These are phyloP conservation scores for Fraxinus excelsior DNA, from an alignment of 257 asterid genomes.

Conservation along the genomic window DNA sequence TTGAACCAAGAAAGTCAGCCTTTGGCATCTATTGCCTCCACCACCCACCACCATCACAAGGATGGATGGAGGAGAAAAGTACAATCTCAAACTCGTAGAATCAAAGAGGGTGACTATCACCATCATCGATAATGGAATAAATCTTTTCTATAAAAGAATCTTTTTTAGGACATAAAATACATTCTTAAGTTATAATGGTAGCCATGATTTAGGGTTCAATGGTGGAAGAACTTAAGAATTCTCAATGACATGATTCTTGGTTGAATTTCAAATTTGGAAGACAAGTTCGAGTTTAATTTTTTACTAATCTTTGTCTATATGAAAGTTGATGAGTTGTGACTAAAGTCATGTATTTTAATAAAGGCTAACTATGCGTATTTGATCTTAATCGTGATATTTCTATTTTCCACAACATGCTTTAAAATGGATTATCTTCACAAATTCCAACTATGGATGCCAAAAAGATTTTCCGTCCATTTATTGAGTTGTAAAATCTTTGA, in stretches of 20 bases:
- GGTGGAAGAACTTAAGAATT: neutral
- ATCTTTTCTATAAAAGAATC: neutral
- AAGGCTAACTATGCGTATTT: too few species aligned
- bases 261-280: neutral
- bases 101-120: neutral
- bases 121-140: neutral
- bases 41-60: neutral
- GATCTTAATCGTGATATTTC: too few species aligned
- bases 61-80: neutral
- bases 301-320: too few species aligned
- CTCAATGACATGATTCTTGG: neutral
- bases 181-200: neutral
- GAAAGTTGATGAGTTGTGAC: too few species aligned
- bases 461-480: too few species aligned
- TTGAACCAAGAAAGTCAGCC: neutral
- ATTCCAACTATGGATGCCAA: too few species aligned
- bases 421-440: too few species aligned
- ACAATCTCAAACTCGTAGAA: neutral
- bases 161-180: neutral
- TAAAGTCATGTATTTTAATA: too few species aligned
- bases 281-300: neutral
- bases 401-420: too few species aligned
- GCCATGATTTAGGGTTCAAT: neutral
- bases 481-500: too few species aligned
- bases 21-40: conserved; percentile 2